Conservation (phyloP, 768 basidiomycete species). For the Russula brevipes region DNA sequence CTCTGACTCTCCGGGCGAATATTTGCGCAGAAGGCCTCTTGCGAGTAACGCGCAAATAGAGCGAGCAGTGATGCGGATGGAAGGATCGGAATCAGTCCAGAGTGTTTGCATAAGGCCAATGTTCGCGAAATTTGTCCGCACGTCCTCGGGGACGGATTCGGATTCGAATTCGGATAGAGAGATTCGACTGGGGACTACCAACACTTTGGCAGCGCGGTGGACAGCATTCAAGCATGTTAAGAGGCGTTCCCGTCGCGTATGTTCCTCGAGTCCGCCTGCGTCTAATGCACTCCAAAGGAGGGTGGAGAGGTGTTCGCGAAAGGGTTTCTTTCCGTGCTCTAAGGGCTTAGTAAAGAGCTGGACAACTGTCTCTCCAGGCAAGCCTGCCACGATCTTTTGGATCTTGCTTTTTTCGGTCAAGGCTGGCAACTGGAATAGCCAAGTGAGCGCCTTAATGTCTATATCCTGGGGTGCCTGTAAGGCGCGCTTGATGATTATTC, state of each 20-base stretch:
- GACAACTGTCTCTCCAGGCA: neutral
- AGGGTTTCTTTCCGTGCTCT: neutral
- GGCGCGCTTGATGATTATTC: neutral
- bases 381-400: constrained; percentile 1
- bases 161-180: neutral
- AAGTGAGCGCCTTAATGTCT: neutral
- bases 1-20: neutral
- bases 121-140: neutral
- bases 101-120: neutral
- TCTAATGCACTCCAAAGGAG: constrained; percentile 4
- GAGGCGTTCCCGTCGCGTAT: neutral
- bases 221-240: neutral
- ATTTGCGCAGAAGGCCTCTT: neutral
- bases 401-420: neutral
- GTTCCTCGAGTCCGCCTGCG: neutral
- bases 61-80: no score
- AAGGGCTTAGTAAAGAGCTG: neutral
- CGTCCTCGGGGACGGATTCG: neutral
- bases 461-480: neutral
- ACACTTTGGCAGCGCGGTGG: neutral
- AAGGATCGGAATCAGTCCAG: no score
- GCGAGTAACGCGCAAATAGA: no score
- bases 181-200: no score
- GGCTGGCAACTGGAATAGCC: neutral
- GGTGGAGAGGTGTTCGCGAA: neutral